phyloP scores from a whole-genome alignment of 2,329 filamentous ascomycete genomes.

The Cladobotryum mycophilum region DNA sequence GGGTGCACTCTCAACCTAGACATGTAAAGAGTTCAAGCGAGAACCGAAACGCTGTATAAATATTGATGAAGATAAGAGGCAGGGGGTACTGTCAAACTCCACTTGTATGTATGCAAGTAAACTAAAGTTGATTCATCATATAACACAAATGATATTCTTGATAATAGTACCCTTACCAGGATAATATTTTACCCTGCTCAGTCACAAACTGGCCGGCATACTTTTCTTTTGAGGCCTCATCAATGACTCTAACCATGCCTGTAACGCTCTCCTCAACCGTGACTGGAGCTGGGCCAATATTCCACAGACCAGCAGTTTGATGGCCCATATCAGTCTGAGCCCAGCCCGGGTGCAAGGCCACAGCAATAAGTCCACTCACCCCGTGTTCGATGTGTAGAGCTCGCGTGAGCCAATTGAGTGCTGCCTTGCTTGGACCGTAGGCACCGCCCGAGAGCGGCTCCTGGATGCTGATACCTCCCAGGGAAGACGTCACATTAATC shows the following conservation, averaged over 20 bases:
- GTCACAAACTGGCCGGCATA: conserved; percentile 2
- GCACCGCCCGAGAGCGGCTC: conserved; percentile 27
- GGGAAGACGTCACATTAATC: conserved; percentile 29
- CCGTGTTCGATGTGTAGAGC: conserved; percentile 24
- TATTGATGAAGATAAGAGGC: too few relatives aligned
- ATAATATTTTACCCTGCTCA: too few relatives aligned
- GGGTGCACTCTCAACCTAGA: too few relatives aligned
- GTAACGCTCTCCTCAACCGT: conserved; percentile 26
- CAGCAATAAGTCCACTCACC: conserved; percentile 16
- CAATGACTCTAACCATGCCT: conserved; percentile 30
- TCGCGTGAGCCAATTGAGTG: conserved; percentile 28
- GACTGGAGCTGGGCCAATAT: conserved; percentile 17
- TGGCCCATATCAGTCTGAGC: conserved; percentile 28
- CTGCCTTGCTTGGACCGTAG: conserved; percentile 31
- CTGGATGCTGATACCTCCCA: conserved; percentile 28
- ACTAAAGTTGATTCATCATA: too few relatives aligned
- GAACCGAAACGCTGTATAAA: too few relatives aligned
- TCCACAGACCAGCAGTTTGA: conserved; percentile 27
- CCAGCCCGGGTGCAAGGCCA: conserved; percentile 35
- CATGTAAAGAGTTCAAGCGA: too few relatives aligned
- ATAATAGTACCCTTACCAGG: too few relatives aligned
- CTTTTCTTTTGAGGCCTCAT: conserved; percentile 20
- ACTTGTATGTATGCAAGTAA: too few relatives aligned
- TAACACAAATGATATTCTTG: too few relatives aligned
- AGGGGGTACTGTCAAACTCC: too few relatives aligned